Evolutionary conservation across 768 basidiomycete genomes (phyloP).

Genomic region (Rhodotorula toruloides): DNA sequence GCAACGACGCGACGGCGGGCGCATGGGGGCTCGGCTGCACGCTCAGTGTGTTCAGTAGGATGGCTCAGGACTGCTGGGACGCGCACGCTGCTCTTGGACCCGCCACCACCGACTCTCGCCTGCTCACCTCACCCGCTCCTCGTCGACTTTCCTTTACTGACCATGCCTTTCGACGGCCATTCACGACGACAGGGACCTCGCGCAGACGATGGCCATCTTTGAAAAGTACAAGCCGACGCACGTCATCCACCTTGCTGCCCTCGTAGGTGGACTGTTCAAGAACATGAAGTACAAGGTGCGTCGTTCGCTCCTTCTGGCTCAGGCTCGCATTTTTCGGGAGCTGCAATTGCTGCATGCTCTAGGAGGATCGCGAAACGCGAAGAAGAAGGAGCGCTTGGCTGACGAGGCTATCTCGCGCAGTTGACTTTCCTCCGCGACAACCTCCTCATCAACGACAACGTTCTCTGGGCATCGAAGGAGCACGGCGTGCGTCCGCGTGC

Average conservation of each 20-base stretch:
- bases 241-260: constrained; percentile 92
- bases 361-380: neutral
- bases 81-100: too few relatives aligned
- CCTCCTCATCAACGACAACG: constrained; percentile 89
- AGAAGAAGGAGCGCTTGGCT: neutral
- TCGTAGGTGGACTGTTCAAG: constrained; percentile 89
- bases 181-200: constrained; percentile 7
- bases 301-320: neutral
- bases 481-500: constrained; percentile 47
- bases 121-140: neutral
- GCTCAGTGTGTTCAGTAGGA: too few relatives aligned
- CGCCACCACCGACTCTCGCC: neutral
- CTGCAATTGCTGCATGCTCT: neutral
- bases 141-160: neutral
- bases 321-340: neutral
- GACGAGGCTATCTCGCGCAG: constrained; percentile 47
- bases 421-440: constrained; percentile 91
- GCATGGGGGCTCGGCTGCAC: too few relatives aligned
- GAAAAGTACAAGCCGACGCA: constrained; percentile 90
- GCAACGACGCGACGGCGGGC: too few relatives aligned
- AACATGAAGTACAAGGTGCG: constrained; percentile 89
- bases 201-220: constrained; percentile 49
- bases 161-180: neutral
- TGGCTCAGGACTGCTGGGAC: too few relatives aligned
- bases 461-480: constrained; percentile 69